These are phyloP conservation scores for Lentithecium fluviatile DNA, from an alignment of 495 filamentous ascomycete species.

Conservation along the genomic window DNA sequence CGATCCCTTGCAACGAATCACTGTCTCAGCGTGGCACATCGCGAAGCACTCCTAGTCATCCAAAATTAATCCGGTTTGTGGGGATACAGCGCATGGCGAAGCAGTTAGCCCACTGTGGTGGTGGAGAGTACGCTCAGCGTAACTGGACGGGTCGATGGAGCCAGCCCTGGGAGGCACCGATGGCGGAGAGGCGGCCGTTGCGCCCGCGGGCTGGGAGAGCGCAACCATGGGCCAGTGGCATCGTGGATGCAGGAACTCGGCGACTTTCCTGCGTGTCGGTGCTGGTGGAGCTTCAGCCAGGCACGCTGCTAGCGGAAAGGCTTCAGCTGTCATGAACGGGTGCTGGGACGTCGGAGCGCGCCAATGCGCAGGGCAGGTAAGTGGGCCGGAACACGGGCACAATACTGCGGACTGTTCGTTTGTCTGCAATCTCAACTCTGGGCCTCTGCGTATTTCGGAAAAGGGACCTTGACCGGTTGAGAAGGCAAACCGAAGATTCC, in stretches of 20 bases:
- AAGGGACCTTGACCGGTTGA: neutral
- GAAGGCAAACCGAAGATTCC: neutral
- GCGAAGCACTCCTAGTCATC: no score
- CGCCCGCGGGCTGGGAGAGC: neutral
- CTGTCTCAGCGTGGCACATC: no score
- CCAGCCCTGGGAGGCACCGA: neutral
- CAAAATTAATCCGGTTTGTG: neutral
- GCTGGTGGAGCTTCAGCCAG: neutral
- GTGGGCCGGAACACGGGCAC: no score
- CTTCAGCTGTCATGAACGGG: neutral
- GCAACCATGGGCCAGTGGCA: constrained; percentile 8
- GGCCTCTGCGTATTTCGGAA: no score
- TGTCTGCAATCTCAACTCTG: no score
- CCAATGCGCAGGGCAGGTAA: neutral
- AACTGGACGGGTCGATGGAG: no score
- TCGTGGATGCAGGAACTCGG: constrained; percentile 2
- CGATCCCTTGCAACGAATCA: no score
- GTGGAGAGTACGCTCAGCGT: no score
- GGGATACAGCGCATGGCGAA: constrained; percentile 20
- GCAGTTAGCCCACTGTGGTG: neutral
- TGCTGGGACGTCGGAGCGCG: neutral
- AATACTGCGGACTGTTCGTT: no score
- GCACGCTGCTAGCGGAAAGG: neutral
- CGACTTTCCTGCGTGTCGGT: constrained; percentile 2
- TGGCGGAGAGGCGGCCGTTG: neutral